Evolutionary conservation across 2,329 filamentous ascomycete species (phyloP), one percentile per base, ranked within the genome.

Genomic region (Periconia sp.): DNA sequence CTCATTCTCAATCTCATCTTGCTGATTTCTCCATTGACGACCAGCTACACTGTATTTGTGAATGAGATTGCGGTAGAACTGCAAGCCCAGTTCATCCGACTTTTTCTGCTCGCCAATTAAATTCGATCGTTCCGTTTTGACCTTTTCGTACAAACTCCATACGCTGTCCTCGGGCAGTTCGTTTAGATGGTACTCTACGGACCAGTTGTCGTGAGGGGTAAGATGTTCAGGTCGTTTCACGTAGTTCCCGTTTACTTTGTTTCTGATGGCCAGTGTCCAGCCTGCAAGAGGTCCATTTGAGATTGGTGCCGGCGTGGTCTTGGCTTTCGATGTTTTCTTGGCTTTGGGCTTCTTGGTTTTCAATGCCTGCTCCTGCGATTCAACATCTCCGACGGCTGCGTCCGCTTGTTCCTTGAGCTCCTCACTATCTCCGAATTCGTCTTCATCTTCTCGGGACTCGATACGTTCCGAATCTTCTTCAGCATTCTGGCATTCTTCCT

Each of bases 101-200:
- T 78, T 75, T 11, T 79, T 74, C 73, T 70, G 55, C 68, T 70
- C 27, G 54, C 60, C 60, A 33, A 68, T 17, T 0, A 76, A 73
- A 30, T 76, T 76, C 44, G 72, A 75, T 13, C 90, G 82, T 15
- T 88, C 80, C 3, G 63, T 71, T 68, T 85, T 83, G 53, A 85
- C 77, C 15, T 60, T 54, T 3, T 58, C 56, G 53, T 71, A 72
- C 30, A 66, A 43, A 27, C 33, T 55, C 61, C 61, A 59, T 6
- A 56, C 50, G 2, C 49, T 49, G 2, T 48, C 49, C 11, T 55
- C 46, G 1, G 56, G 49, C 9, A 73, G 77, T 59, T 92, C 88
- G 44, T 82, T 81, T 45, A 97, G 75, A 35, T 86, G 81, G 73
- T 96, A 97, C 62, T 94, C 85, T n/a, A 97, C 77, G 0, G 76